Evolutionary conservation across 1,284 basidiomycete genomes (phyloP), one percentile per base, ranked within the genome.

Genomic region (Fomitiporia mediterranea): DNA sequence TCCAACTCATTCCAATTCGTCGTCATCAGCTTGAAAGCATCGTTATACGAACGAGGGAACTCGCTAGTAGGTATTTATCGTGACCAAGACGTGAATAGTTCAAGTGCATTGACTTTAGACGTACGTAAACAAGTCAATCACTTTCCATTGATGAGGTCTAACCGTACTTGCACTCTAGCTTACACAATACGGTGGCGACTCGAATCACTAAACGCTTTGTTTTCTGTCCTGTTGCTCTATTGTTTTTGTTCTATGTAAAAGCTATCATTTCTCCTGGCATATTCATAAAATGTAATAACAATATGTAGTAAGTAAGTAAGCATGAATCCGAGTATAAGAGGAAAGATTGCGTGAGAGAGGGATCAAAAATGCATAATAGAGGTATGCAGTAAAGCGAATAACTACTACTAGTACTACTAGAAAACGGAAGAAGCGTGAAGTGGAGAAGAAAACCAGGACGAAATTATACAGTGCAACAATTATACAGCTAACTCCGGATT

Each of bases 21-120:
- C 60, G 96, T 98, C 60, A 99, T 99, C 73, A 95, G 93, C 67
- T 77, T 98, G 68, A 98, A 96, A 67, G 86, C 89, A 15, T 88
- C 89, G 0, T 70, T 95, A 55, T 98, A 97, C 68, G 95, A 98
- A 69, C 83, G 87, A 23, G 92, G 94, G 23, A 83, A 94, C 66
- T 92, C 92, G 1, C 75, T 98, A 42, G 93, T 98, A 39, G 95
- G 95, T 5, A 94, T 98, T 46, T 95, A 94, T 69, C 82, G 95
- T 19, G 92, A 98, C 68, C 94, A 97, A 67, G 92, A 94, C 13
- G 81, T 91, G 61, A 96, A 97, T 66, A 94, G 91, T 64, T 95
- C 92, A 19, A 79, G 86, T 51, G 91, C 90, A 15, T 70, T 98
- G 62, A 97, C 94, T 1, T 76, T 98, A 51, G 93, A 98, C 72